Conservation (phyloP, 208 protist genomes). For the Lotmaria passim region DNA sequence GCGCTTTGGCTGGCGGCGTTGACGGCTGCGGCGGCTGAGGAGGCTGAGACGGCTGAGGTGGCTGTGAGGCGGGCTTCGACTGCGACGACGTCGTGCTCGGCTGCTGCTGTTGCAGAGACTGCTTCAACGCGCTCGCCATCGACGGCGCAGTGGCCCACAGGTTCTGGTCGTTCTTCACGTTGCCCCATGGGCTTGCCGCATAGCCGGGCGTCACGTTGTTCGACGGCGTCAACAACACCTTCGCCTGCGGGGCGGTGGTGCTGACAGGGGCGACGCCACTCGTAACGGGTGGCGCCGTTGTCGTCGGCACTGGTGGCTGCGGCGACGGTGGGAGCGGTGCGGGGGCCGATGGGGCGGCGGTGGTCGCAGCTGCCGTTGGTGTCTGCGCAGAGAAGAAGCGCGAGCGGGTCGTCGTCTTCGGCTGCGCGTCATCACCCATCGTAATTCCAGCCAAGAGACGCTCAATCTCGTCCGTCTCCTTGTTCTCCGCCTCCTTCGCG, state of each 20-base stretch:
- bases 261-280: constrained; percentile 1
- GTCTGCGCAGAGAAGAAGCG: constrained; percentile 56
- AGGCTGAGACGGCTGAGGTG: not conserved
- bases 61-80: constrained; percentile 13
- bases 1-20: not conserved
- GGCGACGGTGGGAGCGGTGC: not conserved
- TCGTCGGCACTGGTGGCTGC: not conserved
- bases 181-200: constrained; percentile 26
- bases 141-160: constrained; percentile 36
- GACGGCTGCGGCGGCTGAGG: not conserved
- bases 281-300: not conserved
- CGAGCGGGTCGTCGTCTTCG: constrained; percentile 36
- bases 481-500: constrained; percentile 29
- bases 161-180: constrained; percentile 38
- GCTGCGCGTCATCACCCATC: constrained; percentile 29
- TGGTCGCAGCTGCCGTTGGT: not conserved
- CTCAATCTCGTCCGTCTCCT: constrained; percentile 57
- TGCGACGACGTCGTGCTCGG: constrained; percentile 13
- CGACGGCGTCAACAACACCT: constrained; percentile 23
- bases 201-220: constrained; percentile 30
- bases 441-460: constrained; percentile 51
- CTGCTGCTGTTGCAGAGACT: constrained; percentile 37
- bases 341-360: not conserved
- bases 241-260: constrained; percentile 11
- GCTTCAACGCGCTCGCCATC: constrained; percentile 36